Evolutionary conservation across 768 basidiomycete genomes (phyloP), one percentile per base, ranked within the genome.

Genomic region (Suillus placidus): DNA sequence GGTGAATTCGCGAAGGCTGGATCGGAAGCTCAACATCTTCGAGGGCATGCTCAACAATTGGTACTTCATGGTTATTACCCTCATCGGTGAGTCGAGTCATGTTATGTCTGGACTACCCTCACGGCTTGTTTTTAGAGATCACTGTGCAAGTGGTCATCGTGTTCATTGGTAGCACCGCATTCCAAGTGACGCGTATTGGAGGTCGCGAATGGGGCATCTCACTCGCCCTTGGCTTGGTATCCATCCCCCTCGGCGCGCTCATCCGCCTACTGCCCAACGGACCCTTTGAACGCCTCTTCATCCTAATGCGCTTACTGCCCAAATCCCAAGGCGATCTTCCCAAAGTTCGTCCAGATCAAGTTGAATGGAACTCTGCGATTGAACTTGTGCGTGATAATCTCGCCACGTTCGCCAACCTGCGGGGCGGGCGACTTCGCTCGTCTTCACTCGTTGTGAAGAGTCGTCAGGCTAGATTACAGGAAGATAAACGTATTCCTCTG

Each of bases 131-230:
- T 65, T 32, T 75, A 96, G 95, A 99, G 86, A 84, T 97, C 70
- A 92, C 81, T 16, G 85, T 91, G 20, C 97, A 99, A 76, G 76
- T 95, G 55, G 67, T 95, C 67, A 96, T 99, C 64, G 92, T 98
- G 61, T 94, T 95, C 72, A 84, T 99, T 51, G 97, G 95, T 47
- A 91, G 93, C 42, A 85, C 92, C 3, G 96, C 95, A 0, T 99
- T 99, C 83, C 89, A 92, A 72, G 97, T 98, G 10, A 89, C 87
- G 0, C 82, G 74, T 9, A 88, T 99, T 60, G 80, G 81, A 45
- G 94, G 92, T 10, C 87, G 87, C 47, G 94, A 97, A 76, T 99
- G 97, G 97, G 95, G 88, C 62, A 93, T 99, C 69, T 92, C 93
- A 0, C 80, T 99, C 45, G 90, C 94, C 58, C 84, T 98, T 40